Evolutionary conservation across 2,329 filamentous ascomycete genomes (phyloP), one percentile per base, ranked within the genome.

Genomic region (Tolypocladium paradoxum): DNA sequence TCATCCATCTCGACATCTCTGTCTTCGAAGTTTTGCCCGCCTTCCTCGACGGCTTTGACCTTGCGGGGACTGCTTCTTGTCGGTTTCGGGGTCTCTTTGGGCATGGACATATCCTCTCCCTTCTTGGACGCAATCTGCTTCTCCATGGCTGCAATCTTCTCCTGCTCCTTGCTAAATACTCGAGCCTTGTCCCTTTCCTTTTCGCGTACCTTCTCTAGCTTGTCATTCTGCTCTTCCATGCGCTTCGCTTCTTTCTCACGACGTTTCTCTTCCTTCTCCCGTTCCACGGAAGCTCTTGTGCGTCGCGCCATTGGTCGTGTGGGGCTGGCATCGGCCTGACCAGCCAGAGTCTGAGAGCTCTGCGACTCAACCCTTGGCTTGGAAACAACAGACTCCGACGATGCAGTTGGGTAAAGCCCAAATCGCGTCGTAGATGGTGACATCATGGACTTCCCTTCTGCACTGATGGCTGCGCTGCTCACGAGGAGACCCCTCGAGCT

Each of bases 401-500:
- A 82, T 5, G 70, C 66, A 2, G 65, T 68, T 2, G 68, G 53
- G 47, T 77, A 70, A 8, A 73, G 58, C 14, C 68, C 77, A 2
- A 81, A 64, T 16, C 74, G 73, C 16, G 69, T 65, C 6, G 70
- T 69, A 3, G 79, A 77, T 3, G 82, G 77, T 4, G 81, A 83
- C 22, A 82, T 63, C 7, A 83, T 64, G 0, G 76, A 74, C 59
- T 84, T 85, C 8, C 79, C 78, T 59, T 85, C 82, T 0, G 81
- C 81, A 60, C 81, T 84, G 37, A 81, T 70, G 18, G 77, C 80
- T 3, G 81, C 82, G 60, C 82, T 92, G 60, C 87, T 95, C 20
- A 86, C 89, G 57, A 96, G 85, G 49, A 96, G 80, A 16, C 86
- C 88, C 67, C 88, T 92, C 4, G 91, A 93, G 53, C 85, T 88